phyloP scores from a whole-genome alignment of 2,329 filamentous ascomycete species.

The Arthroderma sp. region DNA sequence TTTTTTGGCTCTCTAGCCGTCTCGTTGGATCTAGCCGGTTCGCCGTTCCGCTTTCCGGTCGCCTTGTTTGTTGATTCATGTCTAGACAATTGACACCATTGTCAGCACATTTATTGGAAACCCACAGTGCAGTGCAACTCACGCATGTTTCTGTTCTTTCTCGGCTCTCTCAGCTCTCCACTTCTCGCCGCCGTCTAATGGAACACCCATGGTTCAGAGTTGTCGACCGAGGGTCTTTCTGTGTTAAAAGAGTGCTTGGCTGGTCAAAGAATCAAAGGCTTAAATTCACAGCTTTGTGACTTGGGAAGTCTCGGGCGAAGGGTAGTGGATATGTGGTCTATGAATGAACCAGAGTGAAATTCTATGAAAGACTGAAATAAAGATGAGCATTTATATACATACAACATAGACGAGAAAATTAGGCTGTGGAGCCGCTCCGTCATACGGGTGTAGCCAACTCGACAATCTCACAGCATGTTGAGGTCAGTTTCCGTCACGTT shows the following conservation, averaged over 20 bases:
- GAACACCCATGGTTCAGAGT: conserved; percentile 1
- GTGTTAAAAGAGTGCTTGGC: neutral
- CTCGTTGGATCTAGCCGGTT: neutral
- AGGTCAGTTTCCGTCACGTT: neutral
- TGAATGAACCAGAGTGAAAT: neutral
- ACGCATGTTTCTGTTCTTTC: neutral
- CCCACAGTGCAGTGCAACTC: neutral
- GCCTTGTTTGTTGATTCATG: neutral
- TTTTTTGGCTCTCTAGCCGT: neutral
- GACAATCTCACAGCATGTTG: neutral
- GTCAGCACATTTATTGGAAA: neutral
- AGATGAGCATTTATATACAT: neutral
- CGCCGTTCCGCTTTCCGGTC: neutral
- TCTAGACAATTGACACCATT: neutral
- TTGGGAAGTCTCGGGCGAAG: neutral
- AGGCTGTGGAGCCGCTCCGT: neutral
- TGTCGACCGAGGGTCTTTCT: neutral
- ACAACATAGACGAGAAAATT: neutral
- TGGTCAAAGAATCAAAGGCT: neutral
- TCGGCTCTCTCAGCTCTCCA: neutral
- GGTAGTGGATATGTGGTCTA: neutral
- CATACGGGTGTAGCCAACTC: neutral
- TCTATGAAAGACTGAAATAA: neutral
- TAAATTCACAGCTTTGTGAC: neutral
- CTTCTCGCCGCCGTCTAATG: neutral